These are phyloP conservation scores for Zasmidium citrigriseum DNA, from an alignment of 2,329 filamentous ascomycete species.

Conservation along the genomic window DNA sequence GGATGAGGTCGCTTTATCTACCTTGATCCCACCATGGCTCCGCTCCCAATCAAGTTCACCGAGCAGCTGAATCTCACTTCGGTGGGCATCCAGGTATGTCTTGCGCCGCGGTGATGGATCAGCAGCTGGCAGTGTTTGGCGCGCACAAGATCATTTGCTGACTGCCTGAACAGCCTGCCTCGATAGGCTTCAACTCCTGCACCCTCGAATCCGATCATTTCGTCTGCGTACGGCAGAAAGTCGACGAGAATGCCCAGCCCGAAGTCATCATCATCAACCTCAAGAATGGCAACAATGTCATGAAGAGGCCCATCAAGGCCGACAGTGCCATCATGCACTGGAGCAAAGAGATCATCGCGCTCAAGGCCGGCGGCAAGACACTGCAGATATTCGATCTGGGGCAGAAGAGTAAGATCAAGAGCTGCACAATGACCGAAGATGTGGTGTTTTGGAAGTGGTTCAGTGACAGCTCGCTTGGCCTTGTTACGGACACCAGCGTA, in stretches of 20 bases:
- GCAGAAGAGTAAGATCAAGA: slow-evolving; percentile 94
- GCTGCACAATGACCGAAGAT: slow-evolving; percentile 93
- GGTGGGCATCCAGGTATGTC: slow-evolving; percentile 51
- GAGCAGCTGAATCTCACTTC: slow-evolving; percentile 73
- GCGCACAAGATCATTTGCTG: slow-evolving; percentile 15
- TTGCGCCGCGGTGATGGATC: neutral
- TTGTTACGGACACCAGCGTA: slow-evolving; percentile 87
- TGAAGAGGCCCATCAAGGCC: slow-evolving; percentile 92
- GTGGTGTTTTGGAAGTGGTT: slow-evolving; percentile 99
- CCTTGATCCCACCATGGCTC: slow-evolving; percentile 54
- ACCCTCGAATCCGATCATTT: slow-evolving; percentile 97
- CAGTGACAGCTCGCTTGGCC: slow-evolving; percentile 80
- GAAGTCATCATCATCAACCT: slow-evolving; percentile 98
- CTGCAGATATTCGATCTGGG: slow-evolving; percentile 96
- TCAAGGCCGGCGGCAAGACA: slow-evolving; percentile 91
- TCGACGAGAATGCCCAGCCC: slow-evolving; percentile 77
- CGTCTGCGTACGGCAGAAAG: slow-evolving; percentile 95
- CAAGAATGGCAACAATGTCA: slow-evolving; percentile 96
- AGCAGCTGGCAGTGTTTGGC: neutral
- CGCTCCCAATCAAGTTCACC: slow-evolving; percentile 88
- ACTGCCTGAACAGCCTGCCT: slow-evolving; percentile 54
- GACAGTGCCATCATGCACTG: slow-evolving; percentile 99
- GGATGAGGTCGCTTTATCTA: slow-evolving; percentile 27
- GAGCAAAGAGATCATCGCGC: slow-evolving; percentile 90
- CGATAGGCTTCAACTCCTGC: slow-evolving; percentile 86